phyloP scores from a whole-genome alignment of 768 basidiomycete genomes.

The Termitomyces sp. region DNA sequence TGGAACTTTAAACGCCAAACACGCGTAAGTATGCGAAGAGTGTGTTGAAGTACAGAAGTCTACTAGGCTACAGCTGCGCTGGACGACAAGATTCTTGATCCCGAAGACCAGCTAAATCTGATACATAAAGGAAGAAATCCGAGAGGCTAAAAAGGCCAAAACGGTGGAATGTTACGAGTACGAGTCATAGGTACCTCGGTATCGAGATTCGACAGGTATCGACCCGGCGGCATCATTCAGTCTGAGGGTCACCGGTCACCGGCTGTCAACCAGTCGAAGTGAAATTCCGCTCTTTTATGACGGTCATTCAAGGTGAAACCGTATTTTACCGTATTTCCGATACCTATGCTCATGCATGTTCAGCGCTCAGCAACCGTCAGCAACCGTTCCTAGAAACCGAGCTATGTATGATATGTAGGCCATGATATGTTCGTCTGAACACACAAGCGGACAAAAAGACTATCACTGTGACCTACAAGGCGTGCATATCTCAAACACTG shows the following conservation, averaged over 20 bases:
- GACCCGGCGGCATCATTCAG: conserved; percentile 26
- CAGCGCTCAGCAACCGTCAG: conserved; percentile 30
- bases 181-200: neutral
- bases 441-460: conserved; percentile 36
- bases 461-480: conserved; percentile 37
- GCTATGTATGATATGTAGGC: too few relatives aligned
- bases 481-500: conserved; percentile 31
- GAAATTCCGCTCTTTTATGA: conserved; percentile 12
- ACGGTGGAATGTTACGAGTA: too few relatives aligned
- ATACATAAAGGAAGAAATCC: neutral
- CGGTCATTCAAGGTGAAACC: conserved; percentile 16
- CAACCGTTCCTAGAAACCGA: conserved; percentile 34
- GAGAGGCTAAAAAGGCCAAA: neutral
- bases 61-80: conserved; percentile 20
- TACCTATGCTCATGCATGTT: neutral
- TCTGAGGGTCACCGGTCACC: conserved; percentile 12
- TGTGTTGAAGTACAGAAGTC: too few relatives aligned
- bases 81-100: conserved; percentile 21
- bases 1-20: too few relatives aligned
- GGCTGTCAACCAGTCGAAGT: too few relatives aligned
- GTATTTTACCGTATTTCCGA: neutral
- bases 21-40: too few relatives aligned
- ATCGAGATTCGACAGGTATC: too few relatives aligned
- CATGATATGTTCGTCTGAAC: conserved; percentile 40
- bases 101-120: conserved; percentile 19